Conservation (phyloP, 805 yeast species). For the Pichia occidentalis region DNA sequence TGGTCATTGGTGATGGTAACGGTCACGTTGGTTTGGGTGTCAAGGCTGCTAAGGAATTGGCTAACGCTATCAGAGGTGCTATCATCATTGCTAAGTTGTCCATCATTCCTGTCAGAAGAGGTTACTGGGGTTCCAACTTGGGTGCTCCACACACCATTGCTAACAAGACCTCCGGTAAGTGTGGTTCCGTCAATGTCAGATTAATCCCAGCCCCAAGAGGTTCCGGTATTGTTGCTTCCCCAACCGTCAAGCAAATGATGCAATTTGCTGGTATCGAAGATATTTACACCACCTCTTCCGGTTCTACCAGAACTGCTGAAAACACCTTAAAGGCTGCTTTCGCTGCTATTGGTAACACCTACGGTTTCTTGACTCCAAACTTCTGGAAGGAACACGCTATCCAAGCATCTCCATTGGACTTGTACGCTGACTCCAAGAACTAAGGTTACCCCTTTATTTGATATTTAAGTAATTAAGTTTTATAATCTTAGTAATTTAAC, state of each 20-base stretch:
- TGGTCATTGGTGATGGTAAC: slow-evolving; percentile 98
- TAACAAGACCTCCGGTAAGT: slow-evolving; percentile 98
- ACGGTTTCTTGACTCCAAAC: slow-evolving; percentile 99
- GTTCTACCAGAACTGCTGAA: slow-evolving; percentile 99
- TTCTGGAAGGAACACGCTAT: slow-evolving; percentile 87
- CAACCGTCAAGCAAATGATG: slow-evolving; percentile 97
- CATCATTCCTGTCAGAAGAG: slow-evolving; percentile 99
- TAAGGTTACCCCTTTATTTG: slow-evolving; percentile 31
- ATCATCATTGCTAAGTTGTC: slow-evolving; percentile 98
- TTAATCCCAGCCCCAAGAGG: slow-evolving; percentile 99
- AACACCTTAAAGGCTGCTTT: slow-evolving; percentile 99
- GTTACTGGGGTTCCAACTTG: slow-evolving; percentile 99
- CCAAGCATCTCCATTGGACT: slow-evolving; percentile 90
- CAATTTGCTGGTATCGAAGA: slow-evolving; percentile 99
- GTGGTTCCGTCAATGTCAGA: slow-evolving; percentile 99
- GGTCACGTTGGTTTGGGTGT: slow-evolving; percentile 99
- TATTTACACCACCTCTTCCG: slow-evolving; percentile 97
- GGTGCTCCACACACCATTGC: slow-evolving; percentile 99
- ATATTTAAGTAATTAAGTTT: not conserved
- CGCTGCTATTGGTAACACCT: slow-evolving; percentile 99
- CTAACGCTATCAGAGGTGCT: slow-evolving; percentile 99
- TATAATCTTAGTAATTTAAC: too few species aligned
- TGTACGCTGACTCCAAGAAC: slow-evolving; percentile 82
- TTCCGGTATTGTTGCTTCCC: slow-evolving; percentile 99
- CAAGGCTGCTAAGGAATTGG: slow-evolving; percentile 99